Evolutionary conservation across 225 moss, liverwort and hornwort species (phyloP).

Genomic region (Climacium dendroides): DNA sequence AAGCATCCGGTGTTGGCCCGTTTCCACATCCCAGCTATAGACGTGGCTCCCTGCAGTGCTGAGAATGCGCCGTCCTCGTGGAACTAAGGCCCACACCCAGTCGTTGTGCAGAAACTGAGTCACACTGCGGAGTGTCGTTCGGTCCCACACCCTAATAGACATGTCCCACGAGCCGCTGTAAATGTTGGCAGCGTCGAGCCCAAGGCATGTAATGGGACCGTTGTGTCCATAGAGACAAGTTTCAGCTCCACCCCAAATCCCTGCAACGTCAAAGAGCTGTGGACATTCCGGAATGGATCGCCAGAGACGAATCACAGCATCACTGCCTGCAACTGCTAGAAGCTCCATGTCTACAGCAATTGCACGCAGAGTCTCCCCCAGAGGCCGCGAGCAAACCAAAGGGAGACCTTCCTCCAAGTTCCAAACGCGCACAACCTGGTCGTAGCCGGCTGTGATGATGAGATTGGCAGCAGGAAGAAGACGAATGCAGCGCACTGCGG

Average conservation of each 20-base stretch:
- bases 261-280: constrained; percentile 68
- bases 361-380: constrained; percentile 81
- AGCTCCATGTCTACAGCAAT: constrained; percentile 72
- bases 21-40: constrained; percentile 79
- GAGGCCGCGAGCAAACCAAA: constrained; percentile 49
- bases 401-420: constrained; percentile 92
- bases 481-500: constrained; percentile 76
- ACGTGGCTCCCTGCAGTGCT: constrained; percentile 89
- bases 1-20: constrained; percentile 58
- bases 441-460: constrained; percentile 74
- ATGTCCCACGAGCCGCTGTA: constrained; percentile 98
- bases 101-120: constrained; percentile 61
- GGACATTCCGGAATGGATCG: constrained; percentile 51
- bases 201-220: constrained; percentile 83
- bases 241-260: constrained; percentile 45
- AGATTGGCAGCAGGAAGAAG: constrained; percentile 74
- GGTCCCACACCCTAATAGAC: constrained; percentile 76
- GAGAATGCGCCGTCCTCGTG: constrained; percentile 58
- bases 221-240: constrained; percentile 52
- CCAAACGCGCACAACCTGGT: constrained; percentile 82
- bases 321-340: constrained; percentile 64
- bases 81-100: constrained; percentile 91
- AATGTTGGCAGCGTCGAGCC: constrained; percentile 45
- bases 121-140: constrained; percentile 30
- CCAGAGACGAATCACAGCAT: constrained; percentile 62